A percentile compares a stretch with the other conserved stretches of the same genome.
Conservation (phyloP, 768 basidiomycete genomes). For the Lactarius sanguifluus region DNA sequence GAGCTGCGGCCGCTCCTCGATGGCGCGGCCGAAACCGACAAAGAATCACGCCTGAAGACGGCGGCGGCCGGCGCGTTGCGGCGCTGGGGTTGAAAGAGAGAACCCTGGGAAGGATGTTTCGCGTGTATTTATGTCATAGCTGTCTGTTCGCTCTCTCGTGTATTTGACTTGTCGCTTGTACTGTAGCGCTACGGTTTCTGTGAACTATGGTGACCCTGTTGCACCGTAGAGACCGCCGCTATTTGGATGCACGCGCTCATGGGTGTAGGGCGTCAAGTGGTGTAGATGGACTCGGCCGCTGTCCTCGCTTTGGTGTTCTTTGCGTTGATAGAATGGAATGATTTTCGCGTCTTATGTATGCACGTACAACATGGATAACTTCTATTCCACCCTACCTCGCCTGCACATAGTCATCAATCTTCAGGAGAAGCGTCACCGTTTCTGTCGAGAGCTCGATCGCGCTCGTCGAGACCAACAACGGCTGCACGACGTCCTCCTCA, state of each 20-base stretch:
- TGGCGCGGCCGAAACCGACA: constrained; percentile 41
- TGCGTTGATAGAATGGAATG: constrained; percentile 9
- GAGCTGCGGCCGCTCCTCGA: constrained; percentile 50
- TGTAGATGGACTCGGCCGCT: background rate
- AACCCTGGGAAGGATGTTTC: background rate
- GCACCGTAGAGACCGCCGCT: constrained; percentile 7
- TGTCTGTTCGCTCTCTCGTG: constrained; percentile 8
- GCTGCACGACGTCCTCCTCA: constrained; percentile 97
- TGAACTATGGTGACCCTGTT: background rate
- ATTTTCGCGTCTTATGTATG: constrained; percentile 9
- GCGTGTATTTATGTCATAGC: constrained; percentile 6
- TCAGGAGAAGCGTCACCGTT: constrained; percentile 93
- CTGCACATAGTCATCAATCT: constrained; percentile 94
- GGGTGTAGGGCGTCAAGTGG: background rate
- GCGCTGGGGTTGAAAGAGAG: constrained; percentile 21
- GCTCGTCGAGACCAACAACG: constrained; percentile 90
- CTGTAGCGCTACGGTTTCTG: constrained; percentile 25
- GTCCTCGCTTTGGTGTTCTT: background rate
- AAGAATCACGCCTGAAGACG: constrained; percentile 40
- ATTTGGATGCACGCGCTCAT: constrained; percentile 2
- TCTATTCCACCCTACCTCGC: constrained; percentile 47
- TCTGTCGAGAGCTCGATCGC: constrained; percentile 95
- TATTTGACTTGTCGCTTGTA: constrained; percentile 25
- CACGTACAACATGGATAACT: constrained; percentile 17
- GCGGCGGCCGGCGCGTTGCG: constrained; percentile 44